Base-by-base conservation (phyloP, 495 filamentous ascomycete species). In the Penicillium nucicola region DNA sequence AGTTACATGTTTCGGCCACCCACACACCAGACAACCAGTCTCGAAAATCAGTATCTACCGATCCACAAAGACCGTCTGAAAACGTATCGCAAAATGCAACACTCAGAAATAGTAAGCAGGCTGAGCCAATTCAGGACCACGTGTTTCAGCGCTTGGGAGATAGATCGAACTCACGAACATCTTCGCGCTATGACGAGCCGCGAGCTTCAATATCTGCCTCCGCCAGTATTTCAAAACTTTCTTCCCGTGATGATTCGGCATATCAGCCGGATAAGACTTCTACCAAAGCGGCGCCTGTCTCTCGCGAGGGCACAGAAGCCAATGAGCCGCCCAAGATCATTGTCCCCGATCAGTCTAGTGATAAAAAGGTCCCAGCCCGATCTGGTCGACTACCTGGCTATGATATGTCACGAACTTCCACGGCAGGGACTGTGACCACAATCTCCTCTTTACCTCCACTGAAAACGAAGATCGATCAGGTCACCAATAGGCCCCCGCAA, bases 231-330 rank as follows among this genome's bases (percentile, higher is more conserved):
- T 57, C 72, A 51, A 53, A 28, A 62, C 62, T 35, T 51, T 58
- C 13, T 58, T 25, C 53, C 18, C 47, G 68, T 28, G 72, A 72
- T 28, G 75, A 76, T 5, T 70, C 60, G 33, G 61, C 63, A 2
- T 57, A 70, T 36, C 72, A 63, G 41, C 56, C 71, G 30, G 75
- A 77, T 25, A 69, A 70, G 11, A 68, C 58, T 33, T 47, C 64
- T 2, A 72, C 75, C 35, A 71, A 69, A 17, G 67, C 75, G 2
- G 48, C 70, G 28, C 70, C 71, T 31, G 50, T 68, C 11, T 44
- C 69, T 11, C 64, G 64, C 30, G 69, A 62, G 12, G 47, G 66
- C 7, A 54, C 61, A 7, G 56, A 59, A 15, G 46, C 65, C 7
- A 65, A 47, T 34, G 64, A 65, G 18, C 49, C 58, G 2, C 45